These are phyloP conservation scores for Candida ponderosae DNA, from an alignment of 805 yeast genomes.

Conservation along the genomic window DNA sequence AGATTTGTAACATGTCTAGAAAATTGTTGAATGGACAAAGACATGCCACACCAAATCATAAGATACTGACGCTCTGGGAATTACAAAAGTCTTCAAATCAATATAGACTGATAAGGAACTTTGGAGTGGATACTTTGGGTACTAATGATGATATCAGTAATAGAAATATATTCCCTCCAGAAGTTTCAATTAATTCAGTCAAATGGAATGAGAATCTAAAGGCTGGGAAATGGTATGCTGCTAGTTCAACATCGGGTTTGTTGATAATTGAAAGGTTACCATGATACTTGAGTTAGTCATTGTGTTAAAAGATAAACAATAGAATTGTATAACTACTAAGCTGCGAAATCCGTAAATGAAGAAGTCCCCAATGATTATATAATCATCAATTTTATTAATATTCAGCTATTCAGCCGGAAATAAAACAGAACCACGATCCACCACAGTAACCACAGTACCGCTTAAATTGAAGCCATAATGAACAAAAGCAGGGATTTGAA, in stretches of 20 bases:
- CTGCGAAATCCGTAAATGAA: too few relatives aligned
- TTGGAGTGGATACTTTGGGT: conserved; percentile 25
- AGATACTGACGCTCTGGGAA: conserved; percentile 25
- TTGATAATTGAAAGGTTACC: conserved; percentile 41
- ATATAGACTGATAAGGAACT: conserved; percentile 33
- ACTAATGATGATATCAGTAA: conserved; percentile 18
- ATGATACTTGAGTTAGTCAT: too few relatives aligned
- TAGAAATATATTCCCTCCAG: conserved; percentile 37
- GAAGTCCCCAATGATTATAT: too few relatives aligned
- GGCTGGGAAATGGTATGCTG: conserved; percentile 43
- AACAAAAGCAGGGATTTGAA: too few relatives aligned
- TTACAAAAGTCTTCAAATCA: conserved; percentile 33
- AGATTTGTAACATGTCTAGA: conserved; percentile 32
- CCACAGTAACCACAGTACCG: too few relatives aligned
- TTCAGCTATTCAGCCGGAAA: too few relatives aligned
- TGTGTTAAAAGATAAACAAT: too few relatives aligned
- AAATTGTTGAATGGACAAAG: conserved; percentile 27
- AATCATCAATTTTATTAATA: too few relatives aligned
- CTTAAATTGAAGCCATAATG: too few relatives aligned
- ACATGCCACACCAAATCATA: conserved; percentile 20
- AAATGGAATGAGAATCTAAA: conserved; percentile 49
- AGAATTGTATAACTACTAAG: too few relatives aligned
- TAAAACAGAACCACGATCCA: too few relatives aligned
- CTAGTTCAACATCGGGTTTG: conserved; percentile 44
- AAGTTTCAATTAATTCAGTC: conserved; percentile 38